Percentiles rank a stretch among this genome's conserved stretches.
These are phyloP conservation scores for Sclerotinia sclerotiorum DNA, from an alignment of 2,329 filamentous ascomycete species.

Conservation along the genomic window DNA sequence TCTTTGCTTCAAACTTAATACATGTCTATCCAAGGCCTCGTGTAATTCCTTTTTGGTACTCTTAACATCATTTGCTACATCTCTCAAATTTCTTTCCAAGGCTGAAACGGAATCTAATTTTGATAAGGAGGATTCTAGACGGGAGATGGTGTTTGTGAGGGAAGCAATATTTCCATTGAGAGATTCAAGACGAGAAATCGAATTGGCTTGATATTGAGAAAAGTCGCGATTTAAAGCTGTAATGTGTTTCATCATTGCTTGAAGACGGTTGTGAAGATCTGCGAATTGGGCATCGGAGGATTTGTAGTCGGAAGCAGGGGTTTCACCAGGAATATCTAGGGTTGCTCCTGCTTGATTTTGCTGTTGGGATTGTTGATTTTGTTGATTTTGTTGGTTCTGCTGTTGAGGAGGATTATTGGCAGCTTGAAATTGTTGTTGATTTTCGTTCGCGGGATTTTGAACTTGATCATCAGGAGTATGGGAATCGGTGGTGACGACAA, in stretches of 20 bases:
- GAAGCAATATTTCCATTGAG: slow-evolving; percentile 26
- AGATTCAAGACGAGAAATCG: slow-evolving; percentile 41
- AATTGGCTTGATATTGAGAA: slow-evolving; percentile 52
- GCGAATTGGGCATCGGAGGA: slow-evolving; percentile 65
- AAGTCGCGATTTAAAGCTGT: slow-evolving; percentile 60
- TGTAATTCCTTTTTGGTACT: slow-evolving; percentile 54
- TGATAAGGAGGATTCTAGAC: slow-evolving; percentile 39
- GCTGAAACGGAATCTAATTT: slow-evolving; percentile 49
- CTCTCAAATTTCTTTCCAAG: slow-evolving; percentile 49
- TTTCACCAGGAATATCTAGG: slow-evolving; percentile 45
- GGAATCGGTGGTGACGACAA: slow-evolving; percentile 66
- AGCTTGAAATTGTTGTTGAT: slow-evolving; percentile 22
- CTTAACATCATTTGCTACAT: slow-evolving; percentile 59
- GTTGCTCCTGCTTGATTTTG: slow-evolving; percentile 3
- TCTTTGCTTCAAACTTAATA: slow-evolving; percentile 30
- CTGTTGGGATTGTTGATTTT: slow-evolving; percentile 30
- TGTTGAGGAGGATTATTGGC: slow-evolving; percentile 36
- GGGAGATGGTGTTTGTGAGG: slow-evolving; percentile 8
- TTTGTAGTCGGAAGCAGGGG: slow-evolving; percentile 44
- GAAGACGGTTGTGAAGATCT: slow-evolving; percentile 82
- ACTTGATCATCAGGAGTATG: slow-evolving; percentile 38
- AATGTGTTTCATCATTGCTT: slow-evolving; percentile 69
- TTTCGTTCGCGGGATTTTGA: slow-evolving; percentile 29
- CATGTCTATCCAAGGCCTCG: slow-evolving; percentile 33
- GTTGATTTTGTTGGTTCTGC: slow-evolving; percentile 35